Conservation (phyloP, 768 basidiomycete genomes). For the Ephemerocybe angulata region DNA sequence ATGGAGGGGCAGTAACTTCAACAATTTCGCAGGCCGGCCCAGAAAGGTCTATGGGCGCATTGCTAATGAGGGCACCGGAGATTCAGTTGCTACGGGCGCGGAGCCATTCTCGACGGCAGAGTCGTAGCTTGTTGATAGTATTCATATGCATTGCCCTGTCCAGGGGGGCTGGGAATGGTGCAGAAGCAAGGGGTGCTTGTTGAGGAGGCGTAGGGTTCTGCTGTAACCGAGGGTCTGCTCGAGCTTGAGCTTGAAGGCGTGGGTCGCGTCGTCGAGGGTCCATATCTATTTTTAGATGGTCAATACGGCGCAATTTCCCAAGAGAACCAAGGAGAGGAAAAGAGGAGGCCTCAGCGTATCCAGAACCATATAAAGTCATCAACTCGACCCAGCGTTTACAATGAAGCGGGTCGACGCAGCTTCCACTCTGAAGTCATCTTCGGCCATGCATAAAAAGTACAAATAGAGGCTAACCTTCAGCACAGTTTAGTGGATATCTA, state of each 20-base stretch:
- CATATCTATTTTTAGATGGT: constrained; percentile 41
- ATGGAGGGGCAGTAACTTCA: constrained; percentile 2
- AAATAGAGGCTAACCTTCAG: no score
- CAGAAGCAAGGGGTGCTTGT: constrained; percentile 2
- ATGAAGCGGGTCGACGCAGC: constrained; percentile 63
- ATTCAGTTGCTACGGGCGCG: neutral
- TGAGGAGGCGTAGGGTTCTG: constrained; percentile 17
- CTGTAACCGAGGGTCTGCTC: constrained; percentile 64
- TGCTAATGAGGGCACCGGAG: neutral
- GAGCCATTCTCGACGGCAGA: neutral
- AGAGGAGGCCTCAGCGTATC: constrained; percentile 77
- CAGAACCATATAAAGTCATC: constrained; percentile 77
- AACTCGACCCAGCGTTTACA: constrained; percentile 52
- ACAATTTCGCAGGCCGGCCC: neutral
- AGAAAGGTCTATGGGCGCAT: neutral
- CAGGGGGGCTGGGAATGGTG: neutral
- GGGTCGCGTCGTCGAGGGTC: constrained; percentile 83
- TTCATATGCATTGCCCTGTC: neutral
- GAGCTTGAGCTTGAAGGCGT: constrained; percentile 47
- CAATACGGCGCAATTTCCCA: neutral
- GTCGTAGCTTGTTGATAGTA: neutral
- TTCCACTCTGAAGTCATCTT: constrained; percentile 94
- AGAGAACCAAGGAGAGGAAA: neutral
- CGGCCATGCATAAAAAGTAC: constrained; percentile 15
- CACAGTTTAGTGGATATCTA: no score